Evolutionary conservation across 371 early-diverging fungal genomes (phyloP).

Genomic region (Mortierella sp.): DNA sequence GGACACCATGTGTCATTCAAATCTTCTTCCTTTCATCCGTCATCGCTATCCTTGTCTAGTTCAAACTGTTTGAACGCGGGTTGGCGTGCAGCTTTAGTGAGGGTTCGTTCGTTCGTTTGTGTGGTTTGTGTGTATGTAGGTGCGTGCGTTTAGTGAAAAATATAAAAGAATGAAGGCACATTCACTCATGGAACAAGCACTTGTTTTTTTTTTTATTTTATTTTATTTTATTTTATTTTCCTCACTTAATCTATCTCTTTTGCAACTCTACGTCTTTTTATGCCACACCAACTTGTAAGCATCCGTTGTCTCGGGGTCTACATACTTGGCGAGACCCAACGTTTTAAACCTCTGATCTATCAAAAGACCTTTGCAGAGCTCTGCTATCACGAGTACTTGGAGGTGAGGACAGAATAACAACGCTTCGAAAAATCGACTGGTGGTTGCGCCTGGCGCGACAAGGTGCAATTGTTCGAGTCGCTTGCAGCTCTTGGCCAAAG

Average conservation of each 20-base stretch:
- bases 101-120: background rate
- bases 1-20: too few relatives aligned
- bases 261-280: constrained; percentile 39
- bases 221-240: background rate
- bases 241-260: background rate
- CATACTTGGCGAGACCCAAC: constrained; percentile 52
- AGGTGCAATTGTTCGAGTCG: constrained; percentile 49
- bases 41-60: too few relatives aligned
- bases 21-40: too few relatives aligned
- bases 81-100: too few relatives aligned
- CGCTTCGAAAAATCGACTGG: constrained; percentile 55
- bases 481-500: constrained; percentile 51
- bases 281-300: constrained; percentile 55
- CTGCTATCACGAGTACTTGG: constrained; percentile 55
- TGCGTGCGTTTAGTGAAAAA: too few relatives aligned
- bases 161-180: too few relatives aligned
- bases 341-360: constrained; percentile 57
- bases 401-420: constrained; percentile 50
- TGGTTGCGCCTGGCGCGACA: constrained; percentile 54
- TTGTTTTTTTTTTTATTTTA: background rate
- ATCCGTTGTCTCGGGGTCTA: constrained; percentile 46
- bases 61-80: too few relatives aligned
- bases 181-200: too few relatives aligned
- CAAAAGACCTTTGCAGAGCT: constrained; percentile 51
- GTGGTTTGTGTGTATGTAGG: too few relatives aligned